Base-by-base conservation (phyloP, 257 asterid species). In the Agastache rugosa region DNA sequence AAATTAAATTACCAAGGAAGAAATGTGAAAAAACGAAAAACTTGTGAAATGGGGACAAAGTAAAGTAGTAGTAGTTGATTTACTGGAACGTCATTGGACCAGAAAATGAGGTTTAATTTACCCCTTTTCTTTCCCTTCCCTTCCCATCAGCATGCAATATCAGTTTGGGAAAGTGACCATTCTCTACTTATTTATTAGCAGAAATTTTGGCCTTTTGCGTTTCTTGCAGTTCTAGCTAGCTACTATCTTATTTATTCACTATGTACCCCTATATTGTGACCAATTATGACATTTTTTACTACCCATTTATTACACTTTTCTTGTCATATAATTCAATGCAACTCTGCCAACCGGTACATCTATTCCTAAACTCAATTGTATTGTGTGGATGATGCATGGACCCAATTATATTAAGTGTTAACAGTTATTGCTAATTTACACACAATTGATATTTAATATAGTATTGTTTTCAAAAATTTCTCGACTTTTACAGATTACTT, bases 91-190 rank as follows among this genome's bases (percentile, higher is more conserved):
- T 75, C 11, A 69, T 63, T 80, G 81, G 78, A 51, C 56, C 25
- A 23, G 44, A 31, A 16, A 71, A 54, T 55, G 37, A 5, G 53
- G 10, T 25, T 17, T 29, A 59, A 63, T 51, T 75, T 63, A 48
- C 8, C 20, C 54, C 48, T 0, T 47, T 14, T 1, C 1, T 12
- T 3, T 31, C 35, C 35, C 6, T 3, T 31, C 35, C 35, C 3
- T 31, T 31, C 5, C 37, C 37, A 31, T 31, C 37, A 31, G 8
- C 68, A 23, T 62, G 58, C 75, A 42, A 27, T 25, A 17, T 42
- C 22, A 67, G 42, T 63, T 68, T 72, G 77, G 53, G 77, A 82
- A 78, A 78, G 73, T 63, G 82, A 76, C 86, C 27, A 78, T 75
- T 78, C 75, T 75, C 23, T 53, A 7, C 60, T 47, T 14, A 37